Evolutionary conservation across 495 filamentous ascomycete species (phyloP), one percentile per base, ranked within the genome.

Genomic region (Rusavskia elegans): DNA sequence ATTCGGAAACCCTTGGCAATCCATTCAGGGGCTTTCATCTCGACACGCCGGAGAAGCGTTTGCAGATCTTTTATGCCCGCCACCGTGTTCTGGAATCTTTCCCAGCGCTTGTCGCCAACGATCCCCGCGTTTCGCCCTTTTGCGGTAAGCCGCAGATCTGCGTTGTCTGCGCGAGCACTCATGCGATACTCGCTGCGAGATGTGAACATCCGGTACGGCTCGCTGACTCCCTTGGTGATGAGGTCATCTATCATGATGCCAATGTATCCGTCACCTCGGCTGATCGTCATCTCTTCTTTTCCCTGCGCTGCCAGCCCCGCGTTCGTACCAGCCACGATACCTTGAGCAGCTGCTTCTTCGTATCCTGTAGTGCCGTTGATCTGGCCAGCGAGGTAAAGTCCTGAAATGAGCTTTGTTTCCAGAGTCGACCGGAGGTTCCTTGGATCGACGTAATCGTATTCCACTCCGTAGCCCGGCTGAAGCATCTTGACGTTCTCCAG

Each of bases 241-340:
- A 98, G 80, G 64, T 98, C 92, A 66, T 98, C 92, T 64, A 98
- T 92, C 92, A 98, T 95, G 68, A 98, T 82, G 49, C 92, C 92
- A 63, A 98, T 96, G 63, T 96, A 98, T 16, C 84, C 87, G 65
- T 97, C 92, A 13, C 83, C 81, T 52, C 92, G 74, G n/a, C 76
- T 79, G 17, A 98, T 72, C 2, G 74, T 75, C 54, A 95, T 66
- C 0, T 79, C 73, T 5, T 66, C 61, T 16, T 82, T 80, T 20
- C 71, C 71, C 53, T 80, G 80, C 0, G 89, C 77, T 13, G 81
- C 76, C 19, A 94, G 74, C 1, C 93, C 93, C 7, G 92, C 92
- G 61, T 97, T 97, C 57, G 85, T 87, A 36, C 92, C 92, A 0
- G 92, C 93, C 17, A 98, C 70, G 59, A 98, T 77, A 32, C 92